Base-by-base conservation (phyloP, 345 rosid species). In the Theobroma cacao region DNA sequence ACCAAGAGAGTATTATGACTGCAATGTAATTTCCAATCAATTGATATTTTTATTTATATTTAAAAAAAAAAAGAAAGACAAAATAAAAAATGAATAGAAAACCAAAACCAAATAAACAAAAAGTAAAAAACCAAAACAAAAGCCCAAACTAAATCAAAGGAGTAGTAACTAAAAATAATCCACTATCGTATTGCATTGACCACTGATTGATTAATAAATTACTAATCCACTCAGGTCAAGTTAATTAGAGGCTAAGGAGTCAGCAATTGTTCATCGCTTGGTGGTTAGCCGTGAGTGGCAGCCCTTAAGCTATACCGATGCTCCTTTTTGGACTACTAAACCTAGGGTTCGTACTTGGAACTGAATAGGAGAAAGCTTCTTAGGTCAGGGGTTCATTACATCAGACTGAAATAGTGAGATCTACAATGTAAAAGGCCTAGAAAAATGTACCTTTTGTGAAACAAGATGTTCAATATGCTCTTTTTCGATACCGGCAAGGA, bases 401-500 rank as follows among this genome's bases (percentile, higher is more conserved):
- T 60, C 20, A 28, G 8, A 60, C 38, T 30, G 18, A 60, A 60
- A 5, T 14, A 66, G 4, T 67, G 5, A 65, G 10, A 43, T 24
- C 33, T 22, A 24, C 55, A 68, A 24, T 13, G n/a, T 4, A 24
- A 45, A 68, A 43, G 17, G 75, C 30, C 26, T 1, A 14, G 53
- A 71, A 71, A 31, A 50, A 31, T 71, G 14, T 73, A 83, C 83
- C 83, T 83, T 83, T 3, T 36, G 60, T 18, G 66, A 70, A 58
- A 38, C 66, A 53, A 28, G 10, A 41, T 33, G 18, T 72, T 59
- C 74, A 34, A 63, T 66, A 61, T 45, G 70, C 74, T 65, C 79
- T 59, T 62, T 82, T 63, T 67, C 78, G 68, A 83, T 58, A 78
- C 75, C 63, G 56, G 77, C 69, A 36, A 80, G 81, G 64, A 74